Percentiles rank a stretch among this genome's conserved stretches.
Evolutionary conservation across 2,329 filamentous ascomycete species (phyloP).

Genomic region (Eutypella sp.): DNA sequence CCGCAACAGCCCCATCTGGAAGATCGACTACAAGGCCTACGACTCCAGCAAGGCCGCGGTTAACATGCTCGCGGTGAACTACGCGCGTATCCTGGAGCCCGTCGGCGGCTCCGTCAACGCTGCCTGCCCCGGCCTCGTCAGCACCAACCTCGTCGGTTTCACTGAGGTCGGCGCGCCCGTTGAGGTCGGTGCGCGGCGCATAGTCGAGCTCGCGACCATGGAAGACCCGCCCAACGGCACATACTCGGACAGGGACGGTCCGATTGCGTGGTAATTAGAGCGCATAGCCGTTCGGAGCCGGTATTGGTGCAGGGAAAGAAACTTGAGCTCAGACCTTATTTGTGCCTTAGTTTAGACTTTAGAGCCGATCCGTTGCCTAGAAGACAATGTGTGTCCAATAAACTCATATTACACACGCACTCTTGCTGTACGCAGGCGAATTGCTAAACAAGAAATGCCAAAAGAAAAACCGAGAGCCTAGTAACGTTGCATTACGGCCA

Average conservation of each 20-base stretch:
- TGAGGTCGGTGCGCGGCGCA: conserved; percentile 23
- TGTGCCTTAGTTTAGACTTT: too few species aligned
- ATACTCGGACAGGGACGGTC: conserved; percentile 19
- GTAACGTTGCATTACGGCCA: too few species aligned
- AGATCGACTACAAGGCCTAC: conserved; percentile 29
- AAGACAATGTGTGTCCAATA: too few species aligned
- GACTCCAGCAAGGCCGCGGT: conserved; percentile 37
- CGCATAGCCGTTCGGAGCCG: too few species aligned
- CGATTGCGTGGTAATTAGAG: conserved; percentile 1
- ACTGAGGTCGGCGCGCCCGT: conserved; percentile 9
- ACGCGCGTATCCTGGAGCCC: conserved; percentile 24
- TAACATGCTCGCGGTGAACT: conserved; percentile 35
- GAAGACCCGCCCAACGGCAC: conserved; percentile 26
- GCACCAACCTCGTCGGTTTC: conserved; percentile 22
- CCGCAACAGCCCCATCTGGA: conserved; percentile 20
- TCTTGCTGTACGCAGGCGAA: too few species aligned
- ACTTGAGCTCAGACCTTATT: too few species aligned
- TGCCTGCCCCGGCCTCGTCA: conserved; percentile 33
- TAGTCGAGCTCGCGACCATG: conserved; percentile 27
- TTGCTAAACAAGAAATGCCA: too few species aligned
- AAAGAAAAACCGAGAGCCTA: too few species aligned
- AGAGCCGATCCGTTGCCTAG: too few species aligned
- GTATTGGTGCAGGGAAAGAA: too few species aligned
- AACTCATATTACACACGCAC: too few species aligned
- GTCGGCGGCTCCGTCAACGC: conserved; percentile 29